phyloP scores from a whole-genome alignment of 768 basidiomycete species.

The Suillus americanus region DNA sequence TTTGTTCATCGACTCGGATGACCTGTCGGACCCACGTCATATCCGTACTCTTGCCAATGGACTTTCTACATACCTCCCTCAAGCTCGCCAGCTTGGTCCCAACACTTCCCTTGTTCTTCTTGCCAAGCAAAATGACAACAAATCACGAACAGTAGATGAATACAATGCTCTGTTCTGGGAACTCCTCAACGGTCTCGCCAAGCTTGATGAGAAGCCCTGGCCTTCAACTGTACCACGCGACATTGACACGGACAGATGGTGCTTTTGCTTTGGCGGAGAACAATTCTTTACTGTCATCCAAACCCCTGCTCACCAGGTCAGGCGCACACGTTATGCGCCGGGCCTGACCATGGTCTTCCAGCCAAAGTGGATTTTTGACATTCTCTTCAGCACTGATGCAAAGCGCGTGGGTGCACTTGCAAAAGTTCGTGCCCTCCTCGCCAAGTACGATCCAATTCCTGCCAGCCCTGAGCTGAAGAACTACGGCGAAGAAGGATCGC shows the following conservation, averaged over 20 bases:
- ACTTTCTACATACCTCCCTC: conserved; percentile 16
- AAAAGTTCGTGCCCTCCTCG: conserved; percentile 18
- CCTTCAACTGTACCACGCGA: conserved; percentile 17
- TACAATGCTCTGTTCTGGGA: conserved; percentile 21
- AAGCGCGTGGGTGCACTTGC: conserved; percentile 18
- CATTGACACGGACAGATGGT: conserved; percentile 22
- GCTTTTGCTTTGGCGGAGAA: conserved; percentile 23
- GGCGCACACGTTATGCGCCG: conserved; percentile 19
- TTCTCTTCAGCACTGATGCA: conserved; percentile 19
- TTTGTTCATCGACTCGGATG: conserved; percentile 23
- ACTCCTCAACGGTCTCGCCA: conserved; percentile 20
- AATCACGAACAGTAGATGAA: conserved; percentile 16
- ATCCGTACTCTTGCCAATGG: conserved; percentile 19
- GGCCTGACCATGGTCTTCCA: conserved; percentile 23
- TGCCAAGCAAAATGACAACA: conserved; percentile 13
- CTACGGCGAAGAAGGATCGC: conserved; percentile 20
- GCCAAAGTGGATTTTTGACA: conserved; percentile 25
- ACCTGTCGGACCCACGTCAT: conserved; percentile 21
- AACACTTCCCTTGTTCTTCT: conserved; percentile 21
- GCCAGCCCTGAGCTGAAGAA: conserved; percentile 24
- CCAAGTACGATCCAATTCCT: conserved; percentile 21
- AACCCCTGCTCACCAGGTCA: conserved; percentile 21
- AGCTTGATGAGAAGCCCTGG: conserved; percentile 19
- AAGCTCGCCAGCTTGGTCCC: conserved; percentile 16
- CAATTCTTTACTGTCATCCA: conserved; percentile 22